Evolutionary conservation across 176 grass and related monocot genomes (phyloP).

Genomic region (Aegilops umbellulata): DNA sequence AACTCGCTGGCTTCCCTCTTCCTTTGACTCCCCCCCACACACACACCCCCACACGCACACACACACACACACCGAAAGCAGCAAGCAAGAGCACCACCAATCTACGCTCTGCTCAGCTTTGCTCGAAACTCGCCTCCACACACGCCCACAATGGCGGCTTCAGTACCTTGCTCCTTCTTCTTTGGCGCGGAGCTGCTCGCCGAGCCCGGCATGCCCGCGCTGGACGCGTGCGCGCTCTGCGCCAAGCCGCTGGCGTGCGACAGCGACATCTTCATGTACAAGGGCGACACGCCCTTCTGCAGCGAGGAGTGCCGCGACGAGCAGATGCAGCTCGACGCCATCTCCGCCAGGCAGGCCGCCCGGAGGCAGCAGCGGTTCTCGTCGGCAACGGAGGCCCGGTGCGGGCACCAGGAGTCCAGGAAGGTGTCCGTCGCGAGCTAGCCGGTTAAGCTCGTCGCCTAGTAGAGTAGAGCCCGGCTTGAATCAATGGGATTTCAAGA

Average conservation of each 20-base stretch:
- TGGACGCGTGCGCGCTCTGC: slow-evolving; percentile 69
- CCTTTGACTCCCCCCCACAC: no score
- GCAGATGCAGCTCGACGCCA: slow-evolving; percentile 65
- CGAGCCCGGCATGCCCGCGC: neutral
- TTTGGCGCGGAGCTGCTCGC: slow-evolving; percentile 34
- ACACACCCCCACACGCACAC: no score
- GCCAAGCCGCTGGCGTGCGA: slow-evolving; percentile 40
- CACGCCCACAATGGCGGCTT: neutral
- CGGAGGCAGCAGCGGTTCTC: neutral
- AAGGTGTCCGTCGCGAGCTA: slow-evolving; percentile 31
- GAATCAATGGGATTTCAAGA: neutral
- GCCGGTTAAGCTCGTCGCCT: neutral
- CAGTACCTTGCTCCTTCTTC: slow-evolving; percentile 32
- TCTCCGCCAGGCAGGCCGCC: neutral
- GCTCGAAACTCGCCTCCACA: neutral
- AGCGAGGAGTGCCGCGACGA: slow-evolving; percentile 70
- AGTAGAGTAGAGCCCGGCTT: neutral
- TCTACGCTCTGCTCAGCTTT: neutral
- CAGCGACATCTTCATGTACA: slow-evolving; percentile 80
- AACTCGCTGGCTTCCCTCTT: neutral
- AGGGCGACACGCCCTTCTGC: slow-evolving; percentile 76
- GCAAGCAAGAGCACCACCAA: neutral
- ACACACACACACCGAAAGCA: neutral
- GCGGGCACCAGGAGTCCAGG: neutral
- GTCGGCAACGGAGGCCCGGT: neutral